A percentile compares a stretch with the other conserved stretches of the same genome.
Evolutionary conservation across 768 basidiomycete genomes (phyloP).

Genomic region (Filobasidium floriforme): DNA sequence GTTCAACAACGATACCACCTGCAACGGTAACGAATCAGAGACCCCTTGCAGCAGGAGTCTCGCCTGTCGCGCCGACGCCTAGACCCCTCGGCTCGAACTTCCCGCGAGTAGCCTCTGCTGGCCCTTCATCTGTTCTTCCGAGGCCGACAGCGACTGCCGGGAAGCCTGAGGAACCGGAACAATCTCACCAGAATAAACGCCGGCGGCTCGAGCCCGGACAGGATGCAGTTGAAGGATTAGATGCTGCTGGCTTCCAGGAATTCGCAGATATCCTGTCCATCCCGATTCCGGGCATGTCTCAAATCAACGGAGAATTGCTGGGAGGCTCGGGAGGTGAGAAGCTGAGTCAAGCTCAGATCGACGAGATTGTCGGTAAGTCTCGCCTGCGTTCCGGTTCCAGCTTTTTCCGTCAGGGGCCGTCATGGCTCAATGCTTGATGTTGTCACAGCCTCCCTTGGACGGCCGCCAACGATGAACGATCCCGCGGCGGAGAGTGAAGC

Average conservation of each 20-base stretch:
- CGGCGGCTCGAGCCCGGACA: neutral
- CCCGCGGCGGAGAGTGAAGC: neutral
- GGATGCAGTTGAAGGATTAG: neutral
- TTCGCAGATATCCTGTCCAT: constrained; percentile 4
- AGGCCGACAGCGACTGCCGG: neutral
- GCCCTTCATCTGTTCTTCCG: neutral
- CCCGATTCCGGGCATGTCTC: neutral
- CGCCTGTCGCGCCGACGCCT: too few relatives aligned
- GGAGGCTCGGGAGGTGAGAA: constrained; percentile 1
- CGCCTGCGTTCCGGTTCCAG: neutral
- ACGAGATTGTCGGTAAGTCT: constrained; percentile 3
- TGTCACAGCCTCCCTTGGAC: neutral
- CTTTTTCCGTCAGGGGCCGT: neutral
- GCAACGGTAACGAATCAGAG: too few relatives aligned
- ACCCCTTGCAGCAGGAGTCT: too few relatives aligned
- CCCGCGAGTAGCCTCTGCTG: neutral
- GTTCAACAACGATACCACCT: too few relatives aligned
- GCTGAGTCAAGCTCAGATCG: constrained; percentile 8
- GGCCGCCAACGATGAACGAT: neutral
- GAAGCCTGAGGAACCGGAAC: neutral
- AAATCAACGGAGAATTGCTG: neutral
- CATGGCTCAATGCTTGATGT: neutral
- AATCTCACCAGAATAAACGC: neutral
- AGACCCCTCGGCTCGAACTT: too few relatives aligned
- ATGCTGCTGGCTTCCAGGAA: neutral